Conservation (phyloP, 1,139 yeast genomes). For the Geotrichum cucujoidarum region DNA sequence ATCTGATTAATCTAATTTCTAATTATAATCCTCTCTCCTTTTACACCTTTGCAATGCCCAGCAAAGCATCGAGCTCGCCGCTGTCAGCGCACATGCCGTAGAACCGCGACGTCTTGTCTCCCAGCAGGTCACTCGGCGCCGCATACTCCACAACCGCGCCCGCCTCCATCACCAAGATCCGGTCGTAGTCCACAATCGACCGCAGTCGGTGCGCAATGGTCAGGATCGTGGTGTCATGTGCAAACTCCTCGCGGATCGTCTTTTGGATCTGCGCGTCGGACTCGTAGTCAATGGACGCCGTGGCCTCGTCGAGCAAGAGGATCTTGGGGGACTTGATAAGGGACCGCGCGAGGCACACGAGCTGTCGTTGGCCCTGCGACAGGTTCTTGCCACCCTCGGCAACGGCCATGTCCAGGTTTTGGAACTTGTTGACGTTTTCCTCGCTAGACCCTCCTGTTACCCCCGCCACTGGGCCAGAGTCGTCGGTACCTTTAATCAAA, state of each 20-base stretch:
- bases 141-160: conserved; percentile 71
- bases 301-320: conserved; percentile 74
- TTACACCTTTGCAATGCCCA: conserved; percentile 63
- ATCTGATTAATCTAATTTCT: too few species aligned
- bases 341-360: conserved; percentile 72
- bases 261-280: conserved; percentile 72
- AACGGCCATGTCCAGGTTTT: conserved; percentile 40
- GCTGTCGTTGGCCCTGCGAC: conserved; percentile 74
- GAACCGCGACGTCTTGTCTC: conserved; percentile 61
- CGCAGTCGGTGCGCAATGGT: conserved; percentile 82
- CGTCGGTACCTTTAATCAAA: conserved; percentile 43
- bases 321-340: conserved; percentile 57
- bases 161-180: conserved; percentile 60
- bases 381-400: conserved; percentile 83
- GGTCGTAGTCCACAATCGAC: conserved; percentile 75
- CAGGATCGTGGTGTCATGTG: conserved; percentile 57
- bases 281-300: conserved; percentile 74
- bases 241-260: conserved; percentile 61
- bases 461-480: too few species aligned
- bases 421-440: conserved; percentile 52
- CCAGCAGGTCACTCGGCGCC: conserved; percentile 49
- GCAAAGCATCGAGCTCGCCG: conserved; percentile 80
- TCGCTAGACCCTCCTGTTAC: too few species aligned
- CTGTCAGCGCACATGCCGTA: conserved; percentile 87
- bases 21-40: conserved; percentile 8